Evolutionary conservation across 768 basidiomycete genomes (phyloP).

Genomic region (Russula emetica): DNA sequence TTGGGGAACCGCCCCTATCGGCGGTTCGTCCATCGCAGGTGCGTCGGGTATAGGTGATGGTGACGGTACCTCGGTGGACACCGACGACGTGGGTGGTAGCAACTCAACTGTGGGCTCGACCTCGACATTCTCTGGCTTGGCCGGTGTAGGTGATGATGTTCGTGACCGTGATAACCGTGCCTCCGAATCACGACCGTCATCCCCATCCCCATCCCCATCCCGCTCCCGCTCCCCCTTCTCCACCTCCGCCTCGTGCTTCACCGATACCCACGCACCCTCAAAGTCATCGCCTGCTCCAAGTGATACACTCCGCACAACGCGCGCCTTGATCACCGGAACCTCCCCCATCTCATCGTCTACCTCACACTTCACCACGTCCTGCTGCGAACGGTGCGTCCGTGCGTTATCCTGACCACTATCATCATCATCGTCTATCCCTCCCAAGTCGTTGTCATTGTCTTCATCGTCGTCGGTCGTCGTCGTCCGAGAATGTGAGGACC

Average conservation of each 20-base stretch:
- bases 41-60: constrained; percentile 13
- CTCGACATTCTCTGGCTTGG: not conserved
- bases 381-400: not conserved
- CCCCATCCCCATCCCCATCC: too few species aligned
- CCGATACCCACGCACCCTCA: not conserved
- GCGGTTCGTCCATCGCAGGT: constrained; percentile 25
- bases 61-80: constrained; percentile 11
- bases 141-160: not conserved
- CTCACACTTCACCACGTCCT: constrained; percentile 8
- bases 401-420: constrained; percentile 31
- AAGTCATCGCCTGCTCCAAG: constrained; percentile 15
- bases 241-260: constrained; percentile 11
- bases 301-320: constrained; percentile 31
- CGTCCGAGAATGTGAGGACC: not conserved
- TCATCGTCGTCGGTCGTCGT: constrained; percentile 34
- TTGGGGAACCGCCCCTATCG: constrained; percentile 24
- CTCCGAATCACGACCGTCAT: not conserved
- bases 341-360: not conserved
- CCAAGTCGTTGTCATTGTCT: constrained; percentile 47
- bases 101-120: not conserved
- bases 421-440: constrained; percentile 47
- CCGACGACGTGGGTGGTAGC: not conserved
- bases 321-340: constrained; percentile 11
- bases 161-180: not conserved
- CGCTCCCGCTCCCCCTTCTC: not conserved